phyloP scores from a whole-genome alignment of 2,329 filamentous ascomycete genomes.

The Thelonectria olida region DNA sequence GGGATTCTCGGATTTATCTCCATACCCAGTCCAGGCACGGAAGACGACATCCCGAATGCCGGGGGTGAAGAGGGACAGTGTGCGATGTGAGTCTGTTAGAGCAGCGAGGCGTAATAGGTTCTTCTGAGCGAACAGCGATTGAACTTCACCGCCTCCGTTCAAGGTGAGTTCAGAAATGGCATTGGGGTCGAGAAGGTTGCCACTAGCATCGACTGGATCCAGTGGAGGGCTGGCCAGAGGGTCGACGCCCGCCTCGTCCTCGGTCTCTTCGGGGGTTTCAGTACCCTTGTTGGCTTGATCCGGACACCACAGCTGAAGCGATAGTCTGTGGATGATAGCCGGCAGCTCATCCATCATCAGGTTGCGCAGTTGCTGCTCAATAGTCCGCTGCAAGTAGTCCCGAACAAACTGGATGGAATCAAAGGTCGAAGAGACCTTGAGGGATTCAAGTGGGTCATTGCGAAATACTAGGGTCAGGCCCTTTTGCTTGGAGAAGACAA shows the following conservation, averaged over 20 bases:
- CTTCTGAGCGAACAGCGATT: constrained; percentile 94
- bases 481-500: constrained; percentile 98
- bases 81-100: constrained; percentile 87
- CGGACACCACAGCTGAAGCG: constrained; percentile 87
- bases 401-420: constrained; percentile 98
- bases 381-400: constrained; percentile 95
- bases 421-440: constrained; percentile 98
- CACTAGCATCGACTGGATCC: constrained; percentile 83
- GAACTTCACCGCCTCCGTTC: constrained; percentile 81
- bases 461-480: constrained; percentile 96
- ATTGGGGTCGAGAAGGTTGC: constrained; percentile 78
- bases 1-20: constrained; percentile 72
- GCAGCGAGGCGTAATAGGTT: constrained; percentile 86
- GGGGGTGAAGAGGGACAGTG: constrained; percentile 89
- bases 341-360: constrained; percentile 98
- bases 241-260: constrained; percentile 73
- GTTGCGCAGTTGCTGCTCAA: constrained; percentile 90
- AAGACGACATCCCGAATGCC: constrained; percentile 91
- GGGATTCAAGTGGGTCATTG: constrained; percentile 96
- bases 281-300: constrained; percentile 71
- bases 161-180: constrained; percentile 81
- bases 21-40: constrained; percentile 86
- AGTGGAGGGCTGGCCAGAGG: constrained; percentile 83
- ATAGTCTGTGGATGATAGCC: constrained; percentile 93
- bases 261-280: constrained; percentile 57